Evolutionary conservation across 345 rosid genomes (phyloP).

Genomic region (Pseudoturritis turrita): DNA sequence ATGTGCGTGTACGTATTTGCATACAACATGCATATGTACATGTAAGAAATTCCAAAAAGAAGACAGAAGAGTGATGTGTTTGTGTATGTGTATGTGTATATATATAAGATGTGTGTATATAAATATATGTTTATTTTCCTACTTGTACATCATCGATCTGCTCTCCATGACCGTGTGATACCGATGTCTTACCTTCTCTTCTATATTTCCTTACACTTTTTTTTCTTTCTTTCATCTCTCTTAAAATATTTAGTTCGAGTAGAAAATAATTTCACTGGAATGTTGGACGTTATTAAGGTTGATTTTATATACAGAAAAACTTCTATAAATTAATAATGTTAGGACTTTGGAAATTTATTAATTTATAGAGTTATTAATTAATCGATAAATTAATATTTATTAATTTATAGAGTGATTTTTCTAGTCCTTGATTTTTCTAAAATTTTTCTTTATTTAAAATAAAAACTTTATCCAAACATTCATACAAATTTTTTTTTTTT

Average conservation of each 20-base stretch:
- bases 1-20: slow-evolving; percentile 17
- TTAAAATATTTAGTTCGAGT: not conserved
- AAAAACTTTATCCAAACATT: too few species aligned
- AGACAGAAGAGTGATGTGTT: slow-evolving; percentile 4
- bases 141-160: slow-evolving; percentile 18
- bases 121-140: not conserved
- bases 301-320: not conserved
- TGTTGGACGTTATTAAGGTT: not conserved
- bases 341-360: too few species aligned
- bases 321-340: too few species aligned
- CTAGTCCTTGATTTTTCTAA: too few species aligned
- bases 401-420: too few species aligned
- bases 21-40: slow-evolving; percentile 29
- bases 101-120: slow-evolving; percentile 3
- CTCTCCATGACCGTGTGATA: slow-evolving; percentile 28
- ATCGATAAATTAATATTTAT: too few species aligned
- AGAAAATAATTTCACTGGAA: not conserved
- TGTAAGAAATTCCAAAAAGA: slow-evolving; percentile 12
- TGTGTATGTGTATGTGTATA: slow-evolving; percentile 1
- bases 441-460: too few species aligned
- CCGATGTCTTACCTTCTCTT: slow-evolving; percentile 27
- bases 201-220: not conserved
- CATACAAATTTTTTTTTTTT: too few species aligned
- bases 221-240: not conserved
- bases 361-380: too few species aligned